A percentile compares a stretch with the other conserved stretches of the same genome.
phyloP scores from a whole-genome alignment of 768 basidiomycete species.

The Dentipellis fragilis region DNA sequence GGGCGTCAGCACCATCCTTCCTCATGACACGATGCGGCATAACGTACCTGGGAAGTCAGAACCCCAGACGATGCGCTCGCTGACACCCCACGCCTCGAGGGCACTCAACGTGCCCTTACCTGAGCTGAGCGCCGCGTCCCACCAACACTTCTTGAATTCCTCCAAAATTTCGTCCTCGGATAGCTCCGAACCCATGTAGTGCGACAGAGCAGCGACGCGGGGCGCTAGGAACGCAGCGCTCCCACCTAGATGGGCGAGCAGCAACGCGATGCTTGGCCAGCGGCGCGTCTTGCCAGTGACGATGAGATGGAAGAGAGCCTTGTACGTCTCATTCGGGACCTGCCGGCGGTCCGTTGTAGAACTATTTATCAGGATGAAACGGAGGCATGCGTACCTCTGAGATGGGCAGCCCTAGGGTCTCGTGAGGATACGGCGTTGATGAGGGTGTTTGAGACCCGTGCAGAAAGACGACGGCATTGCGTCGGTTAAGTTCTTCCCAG shows the following conservation, averaged over 20 bases:
- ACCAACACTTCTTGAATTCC: constrained; percentile 67
- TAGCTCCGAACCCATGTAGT: constrained; percentile 62
- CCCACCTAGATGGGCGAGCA: constrained; percentile 72
- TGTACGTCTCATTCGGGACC: constrained; percentile 79
- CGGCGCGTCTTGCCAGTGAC: constrained; percentile 60
- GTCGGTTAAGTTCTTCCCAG: constrained; percentile 59
- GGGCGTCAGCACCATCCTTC: not conserved
- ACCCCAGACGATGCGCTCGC: constrained; percentile 54
- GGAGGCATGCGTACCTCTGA: constrained; percentile 41
- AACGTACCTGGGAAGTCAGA: constrained; percentile 65
- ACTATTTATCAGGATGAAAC: no score
- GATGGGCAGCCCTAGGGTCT: constrained; percentile 56
- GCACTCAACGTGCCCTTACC: constrained; percentile 41
- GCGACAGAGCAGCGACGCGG: constrained; percentile 58
- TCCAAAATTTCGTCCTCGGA: constrained; percentile 52
- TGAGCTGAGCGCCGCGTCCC: constrained; percentile 60
- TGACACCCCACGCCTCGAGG: constrained; percentile 38
- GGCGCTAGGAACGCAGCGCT: constrained; percentile 53
- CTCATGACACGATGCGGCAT: not conserved
- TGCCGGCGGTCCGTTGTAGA: constrained; percentile 16
- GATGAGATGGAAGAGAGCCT: constrained; percentile 71
- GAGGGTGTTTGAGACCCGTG: constrained; percentile 64
- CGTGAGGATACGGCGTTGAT: constrained; percentile 53
- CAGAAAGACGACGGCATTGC: constrained; percentile 55
- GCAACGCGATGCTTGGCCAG: constrained; percentile 48